phyloP scores from a whole-genome alignment of 345 rosid genomes.

The Rhodamnia argentea region DNA sequence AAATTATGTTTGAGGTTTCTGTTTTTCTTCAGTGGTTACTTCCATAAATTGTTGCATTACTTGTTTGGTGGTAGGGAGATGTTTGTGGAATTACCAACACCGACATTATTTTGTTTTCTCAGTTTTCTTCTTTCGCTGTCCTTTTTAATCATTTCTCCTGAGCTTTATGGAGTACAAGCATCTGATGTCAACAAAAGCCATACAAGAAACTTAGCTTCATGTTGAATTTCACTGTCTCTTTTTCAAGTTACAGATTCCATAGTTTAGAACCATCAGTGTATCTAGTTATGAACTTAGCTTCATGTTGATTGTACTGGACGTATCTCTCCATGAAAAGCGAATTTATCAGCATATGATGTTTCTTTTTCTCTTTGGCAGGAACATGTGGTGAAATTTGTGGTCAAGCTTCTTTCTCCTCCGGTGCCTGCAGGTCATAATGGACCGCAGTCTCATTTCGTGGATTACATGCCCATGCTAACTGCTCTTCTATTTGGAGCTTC shows the following conservation, averaged over 20 bases:
- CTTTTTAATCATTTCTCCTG: background rate
- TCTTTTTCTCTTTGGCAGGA: conserved; percentile 32
- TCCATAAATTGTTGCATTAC: background rate
- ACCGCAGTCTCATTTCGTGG: conserved; percentile 33
- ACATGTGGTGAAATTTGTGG: conserved; percentile 44
- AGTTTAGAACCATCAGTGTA: background rate
- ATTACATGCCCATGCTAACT: conserved; percentile 41
- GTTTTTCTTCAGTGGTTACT: background rate
- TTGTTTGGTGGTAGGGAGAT: background rate
- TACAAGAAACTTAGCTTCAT: background rate
- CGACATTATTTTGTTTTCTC: background rate
- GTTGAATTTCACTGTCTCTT: background rate
- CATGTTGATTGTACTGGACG: background rate
- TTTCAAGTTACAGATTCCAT: background rate
- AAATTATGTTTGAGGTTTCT: background rate
- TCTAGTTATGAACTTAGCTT: background rate
- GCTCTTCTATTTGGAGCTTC: conserved; percentile 44
- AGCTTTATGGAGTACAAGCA: background rate
- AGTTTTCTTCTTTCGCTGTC: background rate
- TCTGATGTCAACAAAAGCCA: background rate
- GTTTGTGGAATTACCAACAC: background rate
- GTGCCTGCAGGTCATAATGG: conserved; percentile 22
- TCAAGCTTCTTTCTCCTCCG: conserved; percentile 63
- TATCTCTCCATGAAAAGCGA: background rate
- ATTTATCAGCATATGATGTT: background rate